Evolutionary conservation across 2,329 filamentous ascomycete genomes (phyloP).

Genomic region (Tricladium varicosporioides): DNA sequence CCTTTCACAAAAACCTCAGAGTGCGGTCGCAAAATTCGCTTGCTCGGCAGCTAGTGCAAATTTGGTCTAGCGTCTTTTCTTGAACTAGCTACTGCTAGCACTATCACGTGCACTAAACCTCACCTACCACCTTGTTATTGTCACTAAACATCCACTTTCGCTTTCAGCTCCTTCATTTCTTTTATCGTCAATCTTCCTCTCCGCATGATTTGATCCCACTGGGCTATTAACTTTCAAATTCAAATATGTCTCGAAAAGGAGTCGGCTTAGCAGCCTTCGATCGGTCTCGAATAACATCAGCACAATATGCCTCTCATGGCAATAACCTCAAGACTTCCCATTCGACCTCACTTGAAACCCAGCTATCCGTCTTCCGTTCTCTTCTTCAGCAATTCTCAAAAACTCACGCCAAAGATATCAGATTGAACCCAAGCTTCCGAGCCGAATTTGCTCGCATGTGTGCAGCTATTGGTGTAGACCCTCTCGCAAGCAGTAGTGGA

Average conservation of each 20-base stretch:
- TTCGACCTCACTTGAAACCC: slow-evolving; percentile 81
- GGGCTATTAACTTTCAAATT: background rate
- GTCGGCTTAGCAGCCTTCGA: slow-evolving; percentile 91
- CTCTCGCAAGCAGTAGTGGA: slow-evolving; percentile 68
- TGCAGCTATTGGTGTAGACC: slow-evolving; percentile 92
- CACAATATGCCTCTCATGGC: slow-evolving; percentile 89
- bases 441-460: slow-evolving; percentile 99
- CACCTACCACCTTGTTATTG: background rate
- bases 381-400: slow-evolving; percentile 92
- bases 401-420: slow-evolving; percentile 93
- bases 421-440: slow-evolving; percentile 90
- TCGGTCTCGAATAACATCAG: slow-evolving; percentile 77
- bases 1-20: slow-evolving; percentile 5
- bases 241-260: slow-evolving; percentile 68
- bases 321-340: slow-evolving; percentile 81
- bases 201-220: too few species aligned
- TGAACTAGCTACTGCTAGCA: background rate
- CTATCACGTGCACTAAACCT: slow-evolving; percentile 1
- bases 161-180: background rate
- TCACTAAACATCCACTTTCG: too few species aligned
- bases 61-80: slow-evolving; percentile 1
- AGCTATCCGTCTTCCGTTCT: slow-evolving; percentile 94
- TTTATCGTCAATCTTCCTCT: background rate
- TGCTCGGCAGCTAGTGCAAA: background rate
- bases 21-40: slow-evolving; percentile 5